Evolutionary conservation across 345 rosid species (phyloP).

Genomic region (Crucihimalaya himalaica): DNA sequence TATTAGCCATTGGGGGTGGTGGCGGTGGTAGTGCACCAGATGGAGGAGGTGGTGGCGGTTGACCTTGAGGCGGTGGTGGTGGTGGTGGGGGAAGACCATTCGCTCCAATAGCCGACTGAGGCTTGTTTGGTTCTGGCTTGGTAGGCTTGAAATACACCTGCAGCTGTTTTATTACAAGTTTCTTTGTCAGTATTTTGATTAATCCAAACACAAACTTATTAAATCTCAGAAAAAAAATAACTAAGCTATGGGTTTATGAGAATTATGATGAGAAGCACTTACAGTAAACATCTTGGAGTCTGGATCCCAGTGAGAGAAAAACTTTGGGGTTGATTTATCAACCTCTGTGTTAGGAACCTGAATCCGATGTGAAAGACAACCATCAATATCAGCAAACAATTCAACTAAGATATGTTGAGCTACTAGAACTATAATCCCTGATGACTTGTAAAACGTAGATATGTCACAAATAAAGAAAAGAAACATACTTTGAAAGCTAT

Average conservation of each 20-base stretch:
- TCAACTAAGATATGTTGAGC: conserved; percentile 17
- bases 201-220: neutral
- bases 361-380: neutral
- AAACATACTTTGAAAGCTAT: conserved; percentile 83
- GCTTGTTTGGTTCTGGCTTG: conserved; percentile 78
- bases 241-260: neutral
- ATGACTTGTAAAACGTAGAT: neutral
- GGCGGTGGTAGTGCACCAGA: conserved; percentile 74
- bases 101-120: conserved; percentile 59
- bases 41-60: conserved; percentile 75
- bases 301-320: conserved; percentile 98
- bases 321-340: conserved; percentile 95
- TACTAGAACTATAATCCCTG: neutral
- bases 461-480: neutral
- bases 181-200: neutral
- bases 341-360: conserved; percentile 99
- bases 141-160: conserved; percentile 87
- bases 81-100: conserved; percentile 68
- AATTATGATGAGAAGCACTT: conserved; percentile 36
- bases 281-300: conserved; percentile 99
- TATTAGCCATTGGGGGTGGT: conserved; percentile 76
- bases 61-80: conserved; percentile 66
- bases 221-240: neutral
- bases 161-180: conserved; percentile 51
- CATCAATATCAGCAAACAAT: conserved; percentile 8